Evolutionary conservation across 2,329 filamentous ascomycete genomes (phyloP), one percentile per base, ranked within the genome.

Genomic region (Claviceps maximensis): DNA sequence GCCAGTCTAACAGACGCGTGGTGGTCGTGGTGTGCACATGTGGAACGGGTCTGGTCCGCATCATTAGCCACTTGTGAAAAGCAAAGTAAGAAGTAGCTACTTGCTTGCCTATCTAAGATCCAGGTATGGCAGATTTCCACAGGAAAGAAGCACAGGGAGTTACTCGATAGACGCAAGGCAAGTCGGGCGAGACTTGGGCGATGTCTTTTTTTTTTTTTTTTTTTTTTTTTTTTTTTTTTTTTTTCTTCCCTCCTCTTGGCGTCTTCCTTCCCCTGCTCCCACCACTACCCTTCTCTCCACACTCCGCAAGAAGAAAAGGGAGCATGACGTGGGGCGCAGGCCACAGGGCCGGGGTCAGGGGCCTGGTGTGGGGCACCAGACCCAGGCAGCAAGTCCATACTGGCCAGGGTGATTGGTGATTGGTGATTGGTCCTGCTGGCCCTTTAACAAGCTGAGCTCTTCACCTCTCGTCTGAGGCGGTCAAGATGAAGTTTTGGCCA

Each of bases 181-280:
- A n/a, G n/a, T n/a, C n/a, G n/a, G n/a, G n/a, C n/a, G 38, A 10
- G 29, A n/a, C 25, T 33, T 17, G 23, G n/a, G 3, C 48, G 42
- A 23, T 19, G 53, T 33, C 51, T 54, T 58, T 52, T 46, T 38
- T 15, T 33, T 27, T 47, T 51, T 47, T 45, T 15, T 12, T 25
- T 45, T 19, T 33, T 42, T 53, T 50, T 52, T 46, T 38, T 15
- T 33, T 27, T 47, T 51, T 47, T 45, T 15, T 12, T 25, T 45
- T 19, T 33, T 42, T 53, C 47, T 29, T 19, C 8, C 47, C n/a
- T 25, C 25, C 42, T 29, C 27, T 25, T 25, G 15, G 13, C n/a
- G 6, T 21, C 23, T 41, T 19, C 45, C 49, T 33, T 33, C 31
- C 29, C 41, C 19, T 19, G 21, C 21, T 12, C 45, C 17, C 27